Conservation (phyloP, 192 early-diverging fungal genomes). For the Jimgerdemannia flammicorona region DNA sequence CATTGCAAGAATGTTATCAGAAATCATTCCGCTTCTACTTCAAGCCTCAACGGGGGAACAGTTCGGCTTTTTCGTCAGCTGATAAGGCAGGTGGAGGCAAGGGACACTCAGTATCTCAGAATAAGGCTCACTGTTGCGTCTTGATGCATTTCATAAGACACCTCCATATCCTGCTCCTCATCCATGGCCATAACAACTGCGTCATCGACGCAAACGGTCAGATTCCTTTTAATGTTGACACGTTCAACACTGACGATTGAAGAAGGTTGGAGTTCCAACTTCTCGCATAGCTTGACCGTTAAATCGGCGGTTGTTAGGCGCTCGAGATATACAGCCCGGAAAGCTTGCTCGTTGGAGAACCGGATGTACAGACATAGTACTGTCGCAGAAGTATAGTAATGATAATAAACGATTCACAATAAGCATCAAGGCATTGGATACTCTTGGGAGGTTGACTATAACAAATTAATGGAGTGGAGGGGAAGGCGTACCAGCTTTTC, state of each 20-base stretch:
- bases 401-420: too few species aligned
- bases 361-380: not conserved
- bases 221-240: too few species aligned
- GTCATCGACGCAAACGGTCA: slow-evolving; percentile 48
- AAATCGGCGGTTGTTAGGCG: not conserved
- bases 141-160: slow-evolving; percentile 35
- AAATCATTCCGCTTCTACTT: too few species aligned
- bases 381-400: not conserved
- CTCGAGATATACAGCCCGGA: not conserved
- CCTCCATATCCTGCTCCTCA: slow-evolving; percentile 64
- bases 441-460: too few species aligned
- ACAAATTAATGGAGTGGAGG: too few species aligned
- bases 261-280: not conserved
- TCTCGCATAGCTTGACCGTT: not conserved
- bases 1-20: too few species aligned
- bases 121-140: slow-evolving; percentile 39
- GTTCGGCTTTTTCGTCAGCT: too few species aligned
- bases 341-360: not conserved
- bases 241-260: too few species aligned
- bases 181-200: slow-evolving; percentile 52
- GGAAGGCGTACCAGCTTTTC: slow-evolving; percentile 27
- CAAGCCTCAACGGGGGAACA: too few species aligned
- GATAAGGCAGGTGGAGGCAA: too few species aligned
- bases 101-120: slow-evolving; percentile 35
- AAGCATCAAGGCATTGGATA: too few species aligned